phyloP scores from a whole-genome alignment of 352 stramenopile genomes.

The Phytophthora pinifolia region DNA sequence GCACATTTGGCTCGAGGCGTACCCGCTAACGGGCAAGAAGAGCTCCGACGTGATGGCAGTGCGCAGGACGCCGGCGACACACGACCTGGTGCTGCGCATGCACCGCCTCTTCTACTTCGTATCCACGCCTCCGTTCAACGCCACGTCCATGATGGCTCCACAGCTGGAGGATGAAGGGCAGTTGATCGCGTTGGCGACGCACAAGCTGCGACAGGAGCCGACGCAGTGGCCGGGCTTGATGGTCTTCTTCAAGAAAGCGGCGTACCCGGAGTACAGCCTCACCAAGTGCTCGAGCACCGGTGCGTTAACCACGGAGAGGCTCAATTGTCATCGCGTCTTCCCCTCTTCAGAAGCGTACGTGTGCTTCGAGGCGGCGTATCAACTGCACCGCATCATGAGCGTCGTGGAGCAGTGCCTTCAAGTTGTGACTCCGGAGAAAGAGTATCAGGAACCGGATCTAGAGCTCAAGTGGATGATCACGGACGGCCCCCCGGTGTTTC shows the following conservation, averaged over 20 bases:
- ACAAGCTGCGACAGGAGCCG: conserved; percentile 42
- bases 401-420: conserved; percentile 46
- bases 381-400: conserved; percentile 52
- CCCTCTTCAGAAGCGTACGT: conserved; percentile 53
- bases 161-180: conserved; percentile 19
- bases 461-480: conserved; percentile 49
- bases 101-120: conserved; percentile 79
- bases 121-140: conserved; percentile 37
- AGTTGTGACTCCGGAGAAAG: conserved; percentile 35
- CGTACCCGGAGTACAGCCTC: conserved; percentile 58
- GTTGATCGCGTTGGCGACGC: conserved; percentile 27
- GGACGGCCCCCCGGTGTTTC: conserved; percentile 38
- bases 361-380: conserved; percentile 65
- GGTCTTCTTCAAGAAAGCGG: conserved; percentile 69
- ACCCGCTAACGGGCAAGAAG: conserved; percentile 35
- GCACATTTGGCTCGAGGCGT: conserved; percentile 50
- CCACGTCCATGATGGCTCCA: conserved; percentile 19
- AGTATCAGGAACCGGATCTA: conserved; percentile 41
- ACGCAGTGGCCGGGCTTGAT: conserved; percentile 76
- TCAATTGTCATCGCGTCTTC: conserved; percentile 41
- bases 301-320: conserved; percentile 2
- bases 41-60: conserved; percentile 51
- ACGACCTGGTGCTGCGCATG: conserved; percentile 64
- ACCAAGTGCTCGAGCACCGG: conserved; percentile 13
- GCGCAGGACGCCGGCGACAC: conserved; percentile 38